Percentiles rank a stretch among this genome's conserved stretches.
These are phyloP conservation scores for Ananas comosus DNA, from an alignment of 176 grass and related monocot species.

Conservation along the genomic window DNA sequence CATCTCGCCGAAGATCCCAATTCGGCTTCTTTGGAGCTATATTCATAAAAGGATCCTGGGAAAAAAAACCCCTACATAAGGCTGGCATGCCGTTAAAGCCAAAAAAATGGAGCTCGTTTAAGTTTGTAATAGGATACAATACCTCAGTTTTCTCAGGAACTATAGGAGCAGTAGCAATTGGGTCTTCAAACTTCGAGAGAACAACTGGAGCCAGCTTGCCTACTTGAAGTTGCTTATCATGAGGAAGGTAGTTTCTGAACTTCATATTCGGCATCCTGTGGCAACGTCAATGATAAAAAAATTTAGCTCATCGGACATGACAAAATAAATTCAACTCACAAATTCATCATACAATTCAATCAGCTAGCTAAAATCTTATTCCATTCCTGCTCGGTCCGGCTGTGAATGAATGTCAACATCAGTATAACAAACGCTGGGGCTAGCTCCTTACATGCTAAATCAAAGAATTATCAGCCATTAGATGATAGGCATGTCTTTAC, in stretches of 20 bases:
- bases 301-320: neutral
- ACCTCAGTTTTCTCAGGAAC: constrained; percentile 60
- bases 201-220: constrained; percentile 59
- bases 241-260: constrained; percentile 97
- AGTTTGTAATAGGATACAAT: neutral
- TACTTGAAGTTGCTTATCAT: constrained; percentile 82
- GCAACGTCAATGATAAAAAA: neutral
- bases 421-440: too few relatives aligned
- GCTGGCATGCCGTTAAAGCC: neutral
- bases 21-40: constrained; percentile 99
- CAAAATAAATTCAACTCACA: neutral
- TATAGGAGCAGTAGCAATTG: constrained; percentile 38
- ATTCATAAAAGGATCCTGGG: constrained; percentile 76
- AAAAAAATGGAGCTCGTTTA: neutral
- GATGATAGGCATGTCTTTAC: too few relatives aligned
- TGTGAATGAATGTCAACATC: too few relatives aligned
- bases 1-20: constrained; percentile 80
- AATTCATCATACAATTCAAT: neutral
- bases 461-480: too few relatives aligned
- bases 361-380: neutral
- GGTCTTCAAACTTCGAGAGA: constrained; percentile 87
- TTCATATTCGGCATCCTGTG: constrained; percentile 62
- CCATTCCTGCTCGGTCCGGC: neutral
- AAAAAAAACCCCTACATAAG: neutral
- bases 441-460: too few relatives aligned